Evolutionary conservation across 1,284 basidiomycete species (phyloP), one percentile per base, ranked within the genome.

Genomic region (Cryptococcus sp.): DNA sequence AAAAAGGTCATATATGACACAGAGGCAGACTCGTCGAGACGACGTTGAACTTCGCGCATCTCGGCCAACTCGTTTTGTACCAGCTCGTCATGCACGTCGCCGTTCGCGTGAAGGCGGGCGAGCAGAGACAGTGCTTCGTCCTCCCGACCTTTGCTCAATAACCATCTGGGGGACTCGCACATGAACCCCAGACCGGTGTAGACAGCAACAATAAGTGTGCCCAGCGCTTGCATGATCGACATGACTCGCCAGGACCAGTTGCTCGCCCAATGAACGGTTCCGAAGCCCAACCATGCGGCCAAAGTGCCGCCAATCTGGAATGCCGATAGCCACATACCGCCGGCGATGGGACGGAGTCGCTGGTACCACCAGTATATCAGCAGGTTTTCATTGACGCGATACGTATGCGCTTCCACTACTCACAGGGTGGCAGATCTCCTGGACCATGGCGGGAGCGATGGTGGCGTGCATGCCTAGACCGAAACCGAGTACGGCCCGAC

Each of bases 41-140:
- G n/a, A 7, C 34, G 23, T 19, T 37, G 26, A n/a, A 38, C n/a
- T n/a, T 50, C 48, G 17, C 50, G 3, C 56, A 79, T 78, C 61
- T 79, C 78, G 34, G 67, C 61, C 17, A 67, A 58, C 58, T 79
- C 77, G 59, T 67, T 72, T 11, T 63, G 53, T 10, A 78, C 72
- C 16, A 79, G 63, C 5, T 68, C 65, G 58, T 80, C 78, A 38
- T 71, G 34, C 19, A 52, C 26, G 41, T 67, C 60, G 10, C 71
- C 73, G 51, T 69, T 83, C 1, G 85, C 85, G 67, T 89, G 87
- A 64, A 85, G 87, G 61, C 83, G 83, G 25, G 83, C 82, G 4
- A 88, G 79, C 22, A 85, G 79, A 3, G 63, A 72, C 43, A 78
- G 77, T 0, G 85, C 85, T 41, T 85, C 81, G 1, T 81, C 78